Conservation (phyloP, 2,329 filamentous ascomycete genomes). For the Diaporthe eres region DNA sequence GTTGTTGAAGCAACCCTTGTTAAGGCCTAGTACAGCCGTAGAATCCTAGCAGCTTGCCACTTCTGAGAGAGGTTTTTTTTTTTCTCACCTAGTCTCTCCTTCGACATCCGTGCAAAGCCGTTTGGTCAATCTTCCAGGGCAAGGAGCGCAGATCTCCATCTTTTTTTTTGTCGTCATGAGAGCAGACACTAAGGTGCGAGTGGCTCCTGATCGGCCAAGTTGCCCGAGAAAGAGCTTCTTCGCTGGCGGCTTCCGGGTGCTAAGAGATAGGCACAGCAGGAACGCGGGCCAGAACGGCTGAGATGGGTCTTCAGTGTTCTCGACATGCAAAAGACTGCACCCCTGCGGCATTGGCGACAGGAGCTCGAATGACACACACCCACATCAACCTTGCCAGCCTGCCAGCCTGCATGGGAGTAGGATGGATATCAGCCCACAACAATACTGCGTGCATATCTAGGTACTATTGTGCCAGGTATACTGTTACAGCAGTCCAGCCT, state of each 20-base stretch:
- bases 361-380: slow-evolving; percentile 21
- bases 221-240: slow-evolving; percentile 11
- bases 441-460: not conserved
- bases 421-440: slow-evolving; percentile 22
- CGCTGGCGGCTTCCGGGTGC: slow-evolving; percentile 6
- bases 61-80: not conserved
- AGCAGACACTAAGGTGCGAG: not conserved
- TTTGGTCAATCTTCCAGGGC: not conserved
- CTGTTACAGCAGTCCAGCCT: not conserved
- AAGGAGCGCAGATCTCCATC: slow-evolving; percentile 5
- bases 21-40: slow-evolving; percentile 1
- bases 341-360: slow-evolving; percentile 3
- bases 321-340: slow-evolving; percentile 12
- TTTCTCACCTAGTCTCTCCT: not conserved
- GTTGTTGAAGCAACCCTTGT: slow-evolving; percentile 30
- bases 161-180: slow-evolving; percentile 1
- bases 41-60: slow-evolving; percentile 13
- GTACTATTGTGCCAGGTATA: not conserved
- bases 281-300: slow-evolving; percentile 6
- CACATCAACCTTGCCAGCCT: slow-evolving; percentile 8
- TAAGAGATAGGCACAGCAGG: slow-evolving; percentile 4
- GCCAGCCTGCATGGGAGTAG: slow-evolving; percentile 7
- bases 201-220: not conserved
- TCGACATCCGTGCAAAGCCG: not conserved
- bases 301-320: slow-evolving; percentile 14